A percentile compares a stretch with the other conserved stretches of the same genome.
These are phyloP conservation scores for Ophiostoma fasciatum DNA, from an alignment of 2,329 filamentous ascomycete species.

Conservation along the genomic window DNA sequence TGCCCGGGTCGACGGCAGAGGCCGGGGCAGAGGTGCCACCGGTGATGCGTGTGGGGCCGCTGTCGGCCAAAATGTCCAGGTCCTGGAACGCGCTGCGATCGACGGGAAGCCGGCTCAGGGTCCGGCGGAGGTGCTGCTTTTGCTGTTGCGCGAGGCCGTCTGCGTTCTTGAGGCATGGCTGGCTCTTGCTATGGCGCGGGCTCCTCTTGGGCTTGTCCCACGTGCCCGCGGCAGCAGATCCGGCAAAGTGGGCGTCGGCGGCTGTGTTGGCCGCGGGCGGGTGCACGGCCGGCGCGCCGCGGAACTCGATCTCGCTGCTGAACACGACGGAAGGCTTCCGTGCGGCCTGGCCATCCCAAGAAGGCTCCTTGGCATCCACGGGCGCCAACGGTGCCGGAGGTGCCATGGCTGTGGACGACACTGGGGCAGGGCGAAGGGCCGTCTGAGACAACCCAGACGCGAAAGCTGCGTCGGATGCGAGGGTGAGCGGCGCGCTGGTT, in stretches of 20 bases:
- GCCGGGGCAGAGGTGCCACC: no score
- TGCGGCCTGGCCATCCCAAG: no score
- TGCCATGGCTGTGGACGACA: neutral
- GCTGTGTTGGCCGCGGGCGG: neutral
- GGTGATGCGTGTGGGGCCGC: no score
- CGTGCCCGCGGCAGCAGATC: neutral
- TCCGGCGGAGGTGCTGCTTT: conserved; percentile 8
- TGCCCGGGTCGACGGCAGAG: no score
- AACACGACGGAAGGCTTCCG: conserved; percentile 3
- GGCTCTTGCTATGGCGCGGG: conserved; percentile 37
- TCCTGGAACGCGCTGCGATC: conserved; percentile 5
- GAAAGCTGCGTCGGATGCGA: no score
- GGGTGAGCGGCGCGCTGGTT: no score
- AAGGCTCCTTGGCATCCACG: neutral
- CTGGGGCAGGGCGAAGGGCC: neutral
- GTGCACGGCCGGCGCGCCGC: neutral
- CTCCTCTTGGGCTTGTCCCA: conserved; percentile 13
- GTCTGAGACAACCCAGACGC: no score
- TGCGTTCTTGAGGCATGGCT: conserved; percentile 31
- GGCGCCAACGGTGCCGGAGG: no score
- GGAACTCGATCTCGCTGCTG: neutral
- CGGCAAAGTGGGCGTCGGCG: neutral
- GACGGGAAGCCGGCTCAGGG: conserved; percentile 10
- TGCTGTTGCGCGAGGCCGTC: conserved; percentile 5
- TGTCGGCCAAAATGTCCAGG: no score